Conservation (phyloP, 768 basidiomycete genomes). For the Boletus rubescentipes region DNA sequence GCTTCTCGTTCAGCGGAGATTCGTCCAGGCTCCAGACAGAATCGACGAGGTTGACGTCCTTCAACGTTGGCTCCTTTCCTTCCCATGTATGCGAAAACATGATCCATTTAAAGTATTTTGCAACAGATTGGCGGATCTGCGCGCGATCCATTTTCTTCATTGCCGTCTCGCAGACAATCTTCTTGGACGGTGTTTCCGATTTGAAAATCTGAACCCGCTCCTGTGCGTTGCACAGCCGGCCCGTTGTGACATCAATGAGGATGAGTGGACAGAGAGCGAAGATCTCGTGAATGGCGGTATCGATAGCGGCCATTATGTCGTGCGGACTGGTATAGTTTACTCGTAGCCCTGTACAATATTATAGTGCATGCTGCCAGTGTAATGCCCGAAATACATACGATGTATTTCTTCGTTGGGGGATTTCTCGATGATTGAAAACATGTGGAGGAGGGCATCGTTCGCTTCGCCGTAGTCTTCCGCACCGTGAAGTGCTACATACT, state of each 20-base stretch:
- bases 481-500: too few relatives aligned
- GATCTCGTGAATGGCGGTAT: not conserved
- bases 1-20: not conserved
- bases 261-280: not conserved
- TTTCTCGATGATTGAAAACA: too few relatives aligned
- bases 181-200: not conserved
- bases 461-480: too few relatives aligned
- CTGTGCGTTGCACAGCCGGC: not conserved
- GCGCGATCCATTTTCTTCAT: not conserved
- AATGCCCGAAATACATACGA: too few relatives aligned
- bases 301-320: not conserved
- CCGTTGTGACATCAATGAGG: not conserved
- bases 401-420: too few relatives aligned
- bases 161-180: not conserved
- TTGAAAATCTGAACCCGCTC: slow-evolving; percentile 1
- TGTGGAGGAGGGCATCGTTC: too few relatives aligned
- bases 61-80: not conserved
- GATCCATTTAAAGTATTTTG: not conserved
- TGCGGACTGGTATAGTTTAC: not conserved
- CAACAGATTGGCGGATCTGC: not conserved
- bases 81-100: not conserved
- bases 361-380: too few relatives aligned
- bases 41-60: not conserved
- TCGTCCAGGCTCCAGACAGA: not conserved
- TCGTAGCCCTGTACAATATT: not conserved